Evolutionary conservation across 768 basidiomycete genomes (phyloP), one percentile per base, ranked within the genome.

Genomic region (Hemileccinum impolitum): DNA sequence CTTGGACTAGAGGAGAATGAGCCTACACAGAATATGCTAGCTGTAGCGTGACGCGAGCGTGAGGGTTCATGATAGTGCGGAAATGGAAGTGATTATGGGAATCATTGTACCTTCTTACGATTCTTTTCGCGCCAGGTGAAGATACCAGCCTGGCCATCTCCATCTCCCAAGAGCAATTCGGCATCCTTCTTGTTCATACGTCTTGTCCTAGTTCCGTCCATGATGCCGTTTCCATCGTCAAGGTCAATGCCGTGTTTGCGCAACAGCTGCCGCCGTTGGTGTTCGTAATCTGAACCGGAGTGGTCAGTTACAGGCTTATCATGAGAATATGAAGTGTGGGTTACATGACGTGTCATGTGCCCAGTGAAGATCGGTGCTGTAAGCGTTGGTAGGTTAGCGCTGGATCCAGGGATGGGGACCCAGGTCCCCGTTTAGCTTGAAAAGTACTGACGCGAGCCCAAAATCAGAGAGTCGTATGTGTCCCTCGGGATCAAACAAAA

Each of bases 101-200:
- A 51, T 39, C 37, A 41, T 30, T 75, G 68, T 60, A 94, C 84
- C 82, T 92, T 93, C 69, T 89, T 80, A 57, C 94, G 75, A 65
- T 95, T 87, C 74, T 87, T 90, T 65, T 98, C 95, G 54, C 94
- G 76, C 93, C 93, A 97, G 39, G 94, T 97, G 66, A 98, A 90
- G 52, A 97, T 72, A 19, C 91, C 90, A 44, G 83, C 80, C 62
- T 85, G 78, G 3, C 88, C 91, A 56, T 89, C 81, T 35, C 82
- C 87, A 42, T 85, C 80, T 49, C 89, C 88, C 88, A 92, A 89
- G 55, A 91, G 75, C 51, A 78, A 70, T 70, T 94, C 92, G 39
- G 94, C 75, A 55, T 94, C 88, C 66, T 83, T 84, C 59, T 78
- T 84, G 64, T 87, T 81, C 79, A 95, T 78, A 45, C 82, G 85